Conservation (phyloP, 495 filamentous ascomycete genomes). For the Aspergillus mulundensis region DNA sequence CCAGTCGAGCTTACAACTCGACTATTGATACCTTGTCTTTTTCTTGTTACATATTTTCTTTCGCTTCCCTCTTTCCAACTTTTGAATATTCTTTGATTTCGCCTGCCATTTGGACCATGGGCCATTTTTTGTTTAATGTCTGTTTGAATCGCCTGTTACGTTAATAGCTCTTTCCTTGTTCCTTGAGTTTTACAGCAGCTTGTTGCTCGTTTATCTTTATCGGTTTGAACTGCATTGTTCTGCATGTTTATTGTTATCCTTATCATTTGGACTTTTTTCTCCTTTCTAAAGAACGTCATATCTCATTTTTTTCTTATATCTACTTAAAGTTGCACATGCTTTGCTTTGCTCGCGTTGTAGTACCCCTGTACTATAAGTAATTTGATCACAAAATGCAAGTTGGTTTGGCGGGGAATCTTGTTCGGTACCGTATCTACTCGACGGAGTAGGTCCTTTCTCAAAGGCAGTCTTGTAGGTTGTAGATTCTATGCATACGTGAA, state of each 20-base stretch:
- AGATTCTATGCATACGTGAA: no score
- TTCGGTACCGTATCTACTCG: neutral
- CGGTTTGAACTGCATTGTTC: constrained; percentile 11
- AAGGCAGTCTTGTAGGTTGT: no score
- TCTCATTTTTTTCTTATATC: constrained; percentile 11
- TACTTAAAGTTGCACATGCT: constrained; percentile 26
- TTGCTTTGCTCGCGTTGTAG: constrained; percentile 28
- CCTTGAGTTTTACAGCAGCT: constrained; percentile 4
- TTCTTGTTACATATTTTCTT: constrained; percentile 22
- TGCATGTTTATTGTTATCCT: constrained; percentile 8
- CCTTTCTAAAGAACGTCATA: neutral
- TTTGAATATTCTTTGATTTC: constrained; percentile 10
- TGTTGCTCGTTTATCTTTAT: neutral
- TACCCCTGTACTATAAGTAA: constrained; percentile 47
- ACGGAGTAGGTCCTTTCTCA: no score
- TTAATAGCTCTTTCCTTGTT: constrained; percentile 6
- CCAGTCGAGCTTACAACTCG: constrained; percentile 19
- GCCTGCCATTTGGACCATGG: neutral
- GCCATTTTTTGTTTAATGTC: constrained; percentile 16
- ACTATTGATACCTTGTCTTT: constrained; percentile 27
- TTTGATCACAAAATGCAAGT: constrained; percentile 32
- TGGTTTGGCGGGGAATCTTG: constrained; percentile 32
- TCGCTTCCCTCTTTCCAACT: constrained; percentile 18
- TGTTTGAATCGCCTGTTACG: constrained; percentile 23
- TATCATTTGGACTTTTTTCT: constrained; percentile 15